A percentile compares a stretch with the other conserved stretches of the same genome.
Conservation (phyloP, 192 early-diverging fungal species). For the Coemansia sp. region DNA sequence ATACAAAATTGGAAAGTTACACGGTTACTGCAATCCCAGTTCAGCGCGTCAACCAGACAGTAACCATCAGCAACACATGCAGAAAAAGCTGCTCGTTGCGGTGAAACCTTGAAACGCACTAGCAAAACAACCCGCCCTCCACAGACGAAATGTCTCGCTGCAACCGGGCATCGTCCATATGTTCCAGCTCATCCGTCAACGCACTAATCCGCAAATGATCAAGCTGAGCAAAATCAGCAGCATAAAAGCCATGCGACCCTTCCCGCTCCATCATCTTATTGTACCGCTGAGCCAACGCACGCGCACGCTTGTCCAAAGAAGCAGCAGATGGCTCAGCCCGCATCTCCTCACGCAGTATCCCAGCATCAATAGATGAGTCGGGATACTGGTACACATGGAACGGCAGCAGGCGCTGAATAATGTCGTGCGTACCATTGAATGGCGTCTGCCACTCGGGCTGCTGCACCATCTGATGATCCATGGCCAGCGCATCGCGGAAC, state of each 20-base stretch:
- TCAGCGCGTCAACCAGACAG: neutral
- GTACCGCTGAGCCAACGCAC: constrained; percentile 18
- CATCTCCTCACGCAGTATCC: constrained; percentile 15
- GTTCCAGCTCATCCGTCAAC: constrained; percentile 17
- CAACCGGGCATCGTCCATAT: constrained; percentile 25
- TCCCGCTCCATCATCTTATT: constrained; percentile 19
- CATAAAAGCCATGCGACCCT: constrained; percentile 22
- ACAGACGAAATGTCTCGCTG: constrained; percentile 39
- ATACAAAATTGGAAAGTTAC: neutral
- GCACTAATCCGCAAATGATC: constrained; percentile 17
- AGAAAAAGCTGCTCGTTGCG: neutral
- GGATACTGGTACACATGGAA: constrained; percentile 77
- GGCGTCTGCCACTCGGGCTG: constrained; percentile 62
- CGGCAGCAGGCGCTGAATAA: constrained; percentile 65
- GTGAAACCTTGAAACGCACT: neutral
- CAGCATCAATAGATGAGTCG: constrained; percentile 27
- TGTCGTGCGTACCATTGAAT: constrained; percentile 62
- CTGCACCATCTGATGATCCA: constrained; percentile 54
- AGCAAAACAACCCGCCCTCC: constrained; percentile 2
- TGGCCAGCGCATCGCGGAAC: constrained; percentile 52
- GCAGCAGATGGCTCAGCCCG: neutral
- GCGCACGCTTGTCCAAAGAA: constrained; percentile 6
- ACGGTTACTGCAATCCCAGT: neutral
- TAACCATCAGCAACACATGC: neutral
- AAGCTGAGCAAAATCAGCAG: constrained; percentile 26